Conservation (phyloP, 768 basidiomycete species). For the Infundibulicybe gibba region DNA sequence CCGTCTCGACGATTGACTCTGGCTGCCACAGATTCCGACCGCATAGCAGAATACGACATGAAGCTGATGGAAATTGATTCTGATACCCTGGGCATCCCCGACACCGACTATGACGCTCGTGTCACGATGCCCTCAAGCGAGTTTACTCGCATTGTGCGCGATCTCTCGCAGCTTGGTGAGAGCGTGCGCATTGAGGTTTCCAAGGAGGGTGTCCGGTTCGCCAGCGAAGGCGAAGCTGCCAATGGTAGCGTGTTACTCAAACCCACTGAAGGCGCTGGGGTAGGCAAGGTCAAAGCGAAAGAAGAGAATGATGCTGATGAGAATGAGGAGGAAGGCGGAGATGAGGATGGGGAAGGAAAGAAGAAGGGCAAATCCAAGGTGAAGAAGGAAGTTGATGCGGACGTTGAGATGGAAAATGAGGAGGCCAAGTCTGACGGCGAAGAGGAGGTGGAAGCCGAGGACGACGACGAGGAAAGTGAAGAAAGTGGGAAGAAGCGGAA, state of each 20-base stretch:
- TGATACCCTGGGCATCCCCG: constrained; percentile 92
- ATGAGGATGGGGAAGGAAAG: constrained; percentile 42
- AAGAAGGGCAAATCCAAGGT: constrained; percentile 37
- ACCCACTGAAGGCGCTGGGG: constrained; percentile 56
- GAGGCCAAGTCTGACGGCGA: constrained; percentile 47
- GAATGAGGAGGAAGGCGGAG: constrained; percentile 33
- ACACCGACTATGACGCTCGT: constrained; percentile 94
- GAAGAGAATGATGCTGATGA: constrained; percentile 27
- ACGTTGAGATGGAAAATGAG: constrained; percentile 41
- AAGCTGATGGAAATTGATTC: constrained; percentile 99
- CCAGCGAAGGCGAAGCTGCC: constrained; percentile 91
- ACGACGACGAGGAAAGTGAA: constrained; percentile 45
- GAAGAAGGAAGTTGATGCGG: constrained; percentile 46
- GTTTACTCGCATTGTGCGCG: constrained; percentile 90
- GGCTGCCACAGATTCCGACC: constrained; percentile 68
- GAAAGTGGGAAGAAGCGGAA: constrained; percentile 67
- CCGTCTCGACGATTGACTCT: constrained; percentile 1
- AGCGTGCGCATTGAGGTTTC: constrained; percentile 92
- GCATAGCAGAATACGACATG: constrained; percentile 98
- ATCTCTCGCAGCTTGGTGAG: constrained; percentile 88
- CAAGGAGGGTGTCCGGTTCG: constrained; percentile 94
- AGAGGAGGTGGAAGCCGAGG: constrained; percentile 49
- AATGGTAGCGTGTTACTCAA: constrained; percentile 85
- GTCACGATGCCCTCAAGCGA: constrained; percentile 84
- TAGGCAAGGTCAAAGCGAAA: constrained; percentile 39